These are phyloP conservation scores for Sordariomycetes sp. DNA, from an alignment of 2,329 filamentous ascomycete species.

Conservation along the genomic window DNA sequence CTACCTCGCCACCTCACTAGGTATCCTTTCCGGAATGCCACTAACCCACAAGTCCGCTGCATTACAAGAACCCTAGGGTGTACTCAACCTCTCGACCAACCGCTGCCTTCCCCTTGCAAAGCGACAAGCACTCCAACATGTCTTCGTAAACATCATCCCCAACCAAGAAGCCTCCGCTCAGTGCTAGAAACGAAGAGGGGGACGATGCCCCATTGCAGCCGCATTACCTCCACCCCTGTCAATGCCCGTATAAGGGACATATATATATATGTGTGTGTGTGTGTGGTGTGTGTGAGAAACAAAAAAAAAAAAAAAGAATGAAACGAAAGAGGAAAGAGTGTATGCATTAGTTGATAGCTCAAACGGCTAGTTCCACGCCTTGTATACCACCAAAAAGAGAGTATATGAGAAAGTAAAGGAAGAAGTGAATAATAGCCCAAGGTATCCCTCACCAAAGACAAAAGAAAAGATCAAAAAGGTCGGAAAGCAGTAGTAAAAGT, in stretches of 20 bases:
- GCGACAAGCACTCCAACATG: too few species aligned
- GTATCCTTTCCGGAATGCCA: background rate
- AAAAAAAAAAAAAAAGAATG: background rate
- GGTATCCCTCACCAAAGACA: background rate
- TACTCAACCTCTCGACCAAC: too few species aligned
- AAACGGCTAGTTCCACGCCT: background rate
- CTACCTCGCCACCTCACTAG: background rate
- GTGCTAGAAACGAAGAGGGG: too few species aligned
- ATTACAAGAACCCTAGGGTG: too few species aligned
- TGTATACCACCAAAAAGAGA: background rate
- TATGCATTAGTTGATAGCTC: background rate
- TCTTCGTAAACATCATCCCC: too few species aligned
- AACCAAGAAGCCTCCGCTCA: too few species aligned
- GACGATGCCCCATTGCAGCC: background rate
- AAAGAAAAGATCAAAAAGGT: background rate
- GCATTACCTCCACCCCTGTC: too few species aligned
- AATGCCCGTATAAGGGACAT: too few species aligned
- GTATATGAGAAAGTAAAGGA: background rate
- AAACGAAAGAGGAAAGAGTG: background rate
- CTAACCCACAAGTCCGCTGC: background rate
- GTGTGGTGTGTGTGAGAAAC: too few species aligned
- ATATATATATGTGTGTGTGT: too few species aligned
- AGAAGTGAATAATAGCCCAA: background rate
- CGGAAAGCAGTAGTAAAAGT: background rate
- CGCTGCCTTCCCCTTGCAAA: too few species aligned